Evolutionary conservation across 345 rosid genomes (phyloP).

Genomic region (Viola odorata): DNA sequence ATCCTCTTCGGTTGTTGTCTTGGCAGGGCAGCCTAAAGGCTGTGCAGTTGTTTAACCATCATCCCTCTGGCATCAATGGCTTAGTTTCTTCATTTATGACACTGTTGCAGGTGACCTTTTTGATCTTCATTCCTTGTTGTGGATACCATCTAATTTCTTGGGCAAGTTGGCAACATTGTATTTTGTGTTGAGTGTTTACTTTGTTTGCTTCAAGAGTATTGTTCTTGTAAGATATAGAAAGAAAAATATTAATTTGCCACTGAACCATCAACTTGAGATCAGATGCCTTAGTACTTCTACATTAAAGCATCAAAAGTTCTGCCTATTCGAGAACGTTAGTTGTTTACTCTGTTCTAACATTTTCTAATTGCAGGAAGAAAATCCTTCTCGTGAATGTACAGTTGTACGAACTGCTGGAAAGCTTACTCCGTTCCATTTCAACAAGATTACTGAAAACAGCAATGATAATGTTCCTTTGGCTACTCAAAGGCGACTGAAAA

Average conservation of each 20-base stretch:
- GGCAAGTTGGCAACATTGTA: too few relatives aligned
- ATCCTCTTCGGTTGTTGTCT: slow-evolving; percentile 33
- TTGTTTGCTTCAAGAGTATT: background rate
- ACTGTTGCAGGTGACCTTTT: slow-evolving; percentile 55
- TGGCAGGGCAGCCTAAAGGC: slow-evolving; percentile 88
- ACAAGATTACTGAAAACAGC: slow-evolving; percentile 66
- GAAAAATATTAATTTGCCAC: background rate
- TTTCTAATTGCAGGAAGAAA: slow-evolving; percentile 61
- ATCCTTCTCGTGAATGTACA: slow-evolving; percentile 81
- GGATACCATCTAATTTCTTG: background rate
- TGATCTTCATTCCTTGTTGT: background rate
- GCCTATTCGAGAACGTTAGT: background rate
- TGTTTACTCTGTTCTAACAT: slow-evolving; percentile 2
- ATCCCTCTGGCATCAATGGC: slow-evolving; percentile 59
- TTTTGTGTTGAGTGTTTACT: background rate
- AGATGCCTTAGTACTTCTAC: too few relatives aligned
- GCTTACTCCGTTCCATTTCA: slow-evolving; percentile 87
- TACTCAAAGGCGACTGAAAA: slow-evolving; percentile 71
- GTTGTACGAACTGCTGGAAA: slow-evolving; percentile 89
- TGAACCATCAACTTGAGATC: too few relatives aligned
- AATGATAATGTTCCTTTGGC: slow-evolving; percentile 65
- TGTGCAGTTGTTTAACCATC: slow-evolving; percentile 33
- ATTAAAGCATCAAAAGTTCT: background rate
- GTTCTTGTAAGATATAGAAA: background rate
- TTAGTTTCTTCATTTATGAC: slow-evolving; percentile 79